phyloP scores from a whole-genome alignment of 306 rosid species.

The Neltuma alba region DNA sequence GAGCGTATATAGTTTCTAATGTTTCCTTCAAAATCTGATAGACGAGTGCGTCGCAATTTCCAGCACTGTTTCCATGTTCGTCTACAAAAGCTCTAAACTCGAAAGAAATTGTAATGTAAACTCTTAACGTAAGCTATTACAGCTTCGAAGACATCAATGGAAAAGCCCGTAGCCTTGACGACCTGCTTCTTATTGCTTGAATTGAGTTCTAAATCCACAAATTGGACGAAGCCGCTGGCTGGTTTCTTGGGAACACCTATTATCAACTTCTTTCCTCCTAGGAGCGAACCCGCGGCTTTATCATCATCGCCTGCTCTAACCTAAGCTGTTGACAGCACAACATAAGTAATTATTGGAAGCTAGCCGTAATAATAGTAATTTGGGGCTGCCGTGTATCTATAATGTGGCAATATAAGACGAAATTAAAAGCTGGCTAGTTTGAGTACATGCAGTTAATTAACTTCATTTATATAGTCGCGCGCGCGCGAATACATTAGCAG shows the following conservation, averaged over 20 bases:
- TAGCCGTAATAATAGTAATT: not conserved
- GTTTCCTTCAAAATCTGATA: not conserved
- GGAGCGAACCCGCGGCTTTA: not conserved
- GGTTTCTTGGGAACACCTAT: slow-evolving; percentile 15
- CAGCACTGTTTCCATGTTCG: not conserved
- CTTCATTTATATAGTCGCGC: too few species aligned
- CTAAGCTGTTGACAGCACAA: not conserved
- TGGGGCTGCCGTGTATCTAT: not conserved
- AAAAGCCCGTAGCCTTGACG: not conserved
- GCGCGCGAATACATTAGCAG: too few species aligned
- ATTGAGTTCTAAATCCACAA: slow-evolving; percentile 4
- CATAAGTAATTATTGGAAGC: not conserved
- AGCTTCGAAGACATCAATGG: slow-evolving; percentile 23
- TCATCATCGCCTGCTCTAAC: not conserved
- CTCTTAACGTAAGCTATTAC: not conserved
- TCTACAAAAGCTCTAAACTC: slow-evolving; percentile 12
- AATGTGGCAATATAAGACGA: too few species aligned
- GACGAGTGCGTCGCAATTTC: not conserved
- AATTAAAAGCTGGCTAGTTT: too few species aligned
- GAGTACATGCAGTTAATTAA: too few species aligned
- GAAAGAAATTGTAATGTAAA: slow-evolving; percentile 6
- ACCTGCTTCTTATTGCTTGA: not conserved
- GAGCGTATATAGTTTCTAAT: not conserved
- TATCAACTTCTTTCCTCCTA: slow-evolving; percentile 22
- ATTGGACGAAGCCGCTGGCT: slow-evolving; percentile 3